Evolutionary conservation across 495 filamentous ascomycete genomes (phyloP).

Genomic region (Xylaria venustula): DNA sequence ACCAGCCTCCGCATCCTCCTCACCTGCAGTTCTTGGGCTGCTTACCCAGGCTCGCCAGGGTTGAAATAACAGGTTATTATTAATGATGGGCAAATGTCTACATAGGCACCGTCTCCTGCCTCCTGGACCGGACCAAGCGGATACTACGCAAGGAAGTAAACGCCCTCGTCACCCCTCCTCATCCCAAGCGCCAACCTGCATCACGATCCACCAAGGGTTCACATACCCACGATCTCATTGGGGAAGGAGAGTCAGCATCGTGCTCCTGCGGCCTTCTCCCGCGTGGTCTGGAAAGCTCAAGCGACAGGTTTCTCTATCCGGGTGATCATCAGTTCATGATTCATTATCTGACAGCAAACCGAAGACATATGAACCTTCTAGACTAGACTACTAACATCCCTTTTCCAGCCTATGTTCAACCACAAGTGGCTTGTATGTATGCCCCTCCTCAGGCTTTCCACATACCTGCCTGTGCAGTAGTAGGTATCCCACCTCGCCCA

Average conservation of each 20-base stretch:
- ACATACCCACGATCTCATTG: slow-evolving; percentile 6
- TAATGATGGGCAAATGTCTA: too few species aligned
- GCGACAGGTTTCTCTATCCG: not conserved
- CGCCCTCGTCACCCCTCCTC: not conserved
- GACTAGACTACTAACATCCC: not conserved
- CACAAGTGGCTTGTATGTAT: too few species aligned
- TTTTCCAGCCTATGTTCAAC: too few species aligned
- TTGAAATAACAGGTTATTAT: not conserved
- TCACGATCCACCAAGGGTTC: slow-evolving; percentile 17
- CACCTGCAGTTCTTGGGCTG: not conserved
- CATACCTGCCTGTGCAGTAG: too few species aligned
- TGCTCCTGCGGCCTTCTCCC: not conserved
- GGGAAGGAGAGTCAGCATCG: slow-evolving; percentile 4
- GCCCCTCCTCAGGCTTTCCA: too few species aligned
- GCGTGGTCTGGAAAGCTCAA: slow-evolving; percentile 11
- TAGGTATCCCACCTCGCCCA: too few species aligned
- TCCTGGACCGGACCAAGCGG: slow-evolving; percentile 2
- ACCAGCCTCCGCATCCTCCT: slow-evolving; percentile 3
- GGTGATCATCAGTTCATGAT: slow-evolving; percentile 2
- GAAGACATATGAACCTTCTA: not conserved
- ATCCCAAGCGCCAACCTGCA: slow-evolving; percentile 15
- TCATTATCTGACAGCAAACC: not conserved
- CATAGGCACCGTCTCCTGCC: too few species aligned
- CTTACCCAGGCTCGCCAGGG: not conserved
- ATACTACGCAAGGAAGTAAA: not conserved